A percentile compares a stretch with the other conserved stretches of the same genome.
Evolutionary conservation across 2,329 filamentous ascomycete genomes (phyloP).

Genomic region (Xylariales sp.): DNA sequence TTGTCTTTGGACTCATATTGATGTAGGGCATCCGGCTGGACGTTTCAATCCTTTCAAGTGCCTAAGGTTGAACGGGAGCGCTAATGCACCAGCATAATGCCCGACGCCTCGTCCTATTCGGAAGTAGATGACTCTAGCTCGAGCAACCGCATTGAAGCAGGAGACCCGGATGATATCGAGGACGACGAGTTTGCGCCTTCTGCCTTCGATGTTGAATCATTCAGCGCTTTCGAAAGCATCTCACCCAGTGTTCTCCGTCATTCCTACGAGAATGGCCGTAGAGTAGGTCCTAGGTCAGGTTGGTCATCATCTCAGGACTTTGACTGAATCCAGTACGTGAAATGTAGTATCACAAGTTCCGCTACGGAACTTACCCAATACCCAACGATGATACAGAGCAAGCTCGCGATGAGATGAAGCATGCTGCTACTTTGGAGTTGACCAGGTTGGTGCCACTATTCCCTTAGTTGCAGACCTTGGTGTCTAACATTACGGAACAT

Average conservation of each 20-base stretch:
- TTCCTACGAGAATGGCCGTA: constrained; percentile 29
- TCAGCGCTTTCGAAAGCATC: constrained; percentile 21
- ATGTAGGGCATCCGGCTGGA: no score
- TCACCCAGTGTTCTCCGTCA: constrained; percentile 30
- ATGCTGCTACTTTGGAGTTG: constrained; percentile 32
- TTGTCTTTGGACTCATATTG: no score
- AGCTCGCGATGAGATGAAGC: constrained; percentile 34
- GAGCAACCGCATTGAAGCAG: constrained; percentile 11
- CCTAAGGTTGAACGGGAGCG: no score
- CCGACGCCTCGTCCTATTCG: constrained; percentile 1
- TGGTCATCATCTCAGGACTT: neutral
- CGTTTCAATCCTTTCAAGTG: no score
- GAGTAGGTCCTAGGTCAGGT: constrained; percentile 20
- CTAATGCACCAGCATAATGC: constrained; percentile 2
- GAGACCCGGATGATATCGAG: constrained; percentile 20
- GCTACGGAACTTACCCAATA: constrained; percentile 29
- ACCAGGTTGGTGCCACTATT: constrained; percentile 13
- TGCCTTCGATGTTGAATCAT: constrained; percentile 25
- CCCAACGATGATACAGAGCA: constrained; percentile 36
- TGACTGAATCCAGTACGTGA: neutral
- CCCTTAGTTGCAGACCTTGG: neutral
- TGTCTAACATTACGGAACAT: neutral
- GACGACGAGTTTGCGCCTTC: constrained; percentile 30
- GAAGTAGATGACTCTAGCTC: constrained; percentile 1
- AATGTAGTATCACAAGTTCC: constrained; percentile 32